Conservation (phyloP, 1,284 basidiomycete species). For the Cryptococcus sp. region DNA sequence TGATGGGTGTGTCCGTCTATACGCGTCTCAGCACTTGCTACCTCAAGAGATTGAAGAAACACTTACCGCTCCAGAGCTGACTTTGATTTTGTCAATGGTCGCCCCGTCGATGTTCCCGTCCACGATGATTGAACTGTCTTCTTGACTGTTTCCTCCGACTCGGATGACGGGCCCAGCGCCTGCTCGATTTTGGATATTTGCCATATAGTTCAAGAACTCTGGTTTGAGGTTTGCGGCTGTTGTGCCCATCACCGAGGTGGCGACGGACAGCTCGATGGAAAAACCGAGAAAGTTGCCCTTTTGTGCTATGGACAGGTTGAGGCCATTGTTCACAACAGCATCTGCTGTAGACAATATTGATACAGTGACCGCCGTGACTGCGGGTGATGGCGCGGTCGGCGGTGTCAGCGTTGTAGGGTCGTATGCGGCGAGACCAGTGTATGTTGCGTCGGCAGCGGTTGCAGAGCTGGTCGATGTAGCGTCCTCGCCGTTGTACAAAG, state of each 20-base stretch:
- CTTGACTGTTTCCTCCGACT: slow-evolving; percentile 75
- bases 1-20: slow-evolving; percentile 60
- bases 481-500: slow-evolving; percentile 28
- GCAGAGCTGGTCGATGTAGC: slow-evolving; percentile 18
- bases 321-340: slow-evolving; percentile 21
- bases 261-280: slow-evolving; percentile 71
- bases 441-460: slow-evolving; percentile 23
- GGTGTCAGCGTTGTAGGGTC: slow-evolving; percentile 39
- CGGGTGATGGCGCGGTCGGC: slow-evolving; percentile 36
- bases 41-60: background rate
- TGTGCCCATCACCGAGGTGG: slow-evolving; percentile 63
- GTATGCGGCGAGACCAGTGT: slow-evolving; percentile 44
- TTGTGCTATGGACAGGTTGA: slow-evolving; percentile 56
- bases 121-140: slow-evolving; percentile 57
- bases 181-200: slow-evolving; percentile 60
- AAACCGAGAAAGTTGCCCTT: slow-evolving; percentile 68
- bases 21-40: background rate
- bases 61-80: slow-evolving; percentile 24
- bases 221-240: slow-evolving; percentile 48
- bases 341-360: slow-evolving; percentile 27
- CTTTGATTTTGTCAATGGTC: slow-evolving; percentile 54
- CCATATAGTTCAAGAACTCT: slow-evolving; percentile 73
- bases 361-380: slow-evolving; percentile 31
- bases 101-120: slow-evolving; percentile 56
- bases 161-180: slow-evolving; percentile 66